Conservation (phyloP, 768 basidiomycete genomes). For the Hortiboletus flavorubellus region DNA sequence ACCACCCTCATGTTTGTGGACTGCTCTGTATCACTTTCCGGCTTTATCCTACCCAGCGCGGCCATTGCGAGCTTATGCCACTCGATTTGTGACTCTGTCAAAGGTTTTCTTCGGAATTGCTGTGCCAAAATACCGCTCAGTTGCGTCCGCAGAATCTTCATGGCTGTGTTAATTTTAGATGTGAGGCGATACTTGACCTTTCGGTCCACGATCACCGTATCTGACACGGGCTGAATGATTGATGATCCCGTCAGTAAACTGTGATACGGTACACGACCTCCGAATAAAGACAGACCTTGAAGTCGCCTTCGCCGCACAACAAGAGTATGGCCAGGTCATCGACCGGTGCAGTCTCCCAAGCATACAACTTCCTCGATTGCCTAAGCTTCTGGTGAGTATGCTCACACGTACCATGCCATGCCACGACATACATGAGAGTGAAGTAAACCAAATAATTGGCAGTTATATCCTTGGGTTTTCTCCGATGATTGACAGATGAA, state of each 20-base stretch:
- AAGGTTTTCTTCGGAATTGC: constrained; percentile 60
- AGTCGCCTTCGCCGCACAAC: constrained; percentile 87
- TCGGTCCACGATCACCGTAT: constrained; percentile 75
- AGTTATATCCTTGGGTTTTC: constrained; percentile 64
- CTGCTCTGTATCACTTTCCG: constrained; percentile 27
- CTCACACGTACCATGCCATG: background rate
- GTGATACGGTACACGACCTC: background rate
- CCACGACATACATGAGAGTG: constrained; percentile 68
- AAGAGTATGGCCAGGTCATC: constrained; percentile 80
- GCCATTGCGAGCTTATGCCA: constrained; percentile 76
- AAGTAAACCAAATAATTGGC: constrained; percentile 79
- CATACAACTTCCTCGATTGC: constrained; percentile 92
- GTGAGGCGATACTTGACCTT: constrained; percentile 72
- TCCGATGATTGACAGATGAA: constrained; percentile 85
- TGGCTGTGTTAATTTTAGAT: constrained; percentile 71
- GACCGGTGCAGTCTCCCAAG: constrained; percentile 89
- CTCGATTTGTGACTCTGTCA: constrained; percentile 53
- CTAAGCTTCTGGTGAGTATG: constrained; percentile 37
- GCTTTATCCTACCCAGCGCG: constrained; percentile 53
- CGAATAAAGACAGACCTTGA: constrained; percentile 54
- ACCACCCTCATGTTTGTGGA: constrained; percentile 12
- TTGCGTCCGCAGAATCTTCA: constrained; percentile 74
- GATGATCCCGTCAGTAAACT: constrained; percentile 3
- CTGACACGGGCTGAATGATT: constrained; percentile 57
- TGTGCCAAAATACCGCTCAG: constrained; percentile 56